Conservation (phyloP, 2,329 filamentous ascomycete genomes). For the Paecilomyces formosus region DNA sequence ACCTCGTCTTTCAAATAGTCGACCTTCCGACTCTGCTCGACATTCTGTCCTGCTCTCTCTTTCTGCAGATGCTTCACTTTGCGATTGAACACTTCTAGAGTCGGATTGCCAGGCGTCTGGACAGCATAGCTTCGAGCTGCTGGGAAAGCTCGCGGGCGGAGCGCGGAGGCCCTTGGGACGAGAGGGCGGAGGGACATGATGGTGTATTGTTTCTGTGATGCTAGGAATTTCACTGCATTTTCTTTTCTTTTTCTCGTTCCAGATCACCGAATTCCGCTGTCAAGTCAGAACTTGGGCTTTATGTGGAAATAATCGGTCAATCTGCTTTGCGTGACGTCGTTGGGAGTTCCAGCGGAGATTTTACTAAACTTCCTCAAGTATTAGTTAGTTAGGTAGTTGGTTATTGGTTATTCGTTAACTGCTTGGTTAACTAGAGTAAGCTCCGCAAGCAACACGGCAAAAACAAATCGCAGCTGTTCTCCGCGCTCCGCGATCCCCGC, state of each 20-base stretch:
- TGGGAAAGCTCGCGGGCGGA: conserved; percentile 11
- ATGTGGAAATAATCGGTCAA: background rate
- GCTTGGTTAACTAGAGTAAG: too few relatives aligned
- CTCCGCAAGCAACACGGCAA: background rate
- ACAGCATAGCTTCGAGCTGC: conserved; percentile 59
- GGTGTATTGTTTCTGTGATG: too few relatives aligned
- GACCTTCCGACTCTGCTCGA: conserved; percentile 65
- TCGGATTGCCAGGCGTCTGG: conserved; percentile 67
- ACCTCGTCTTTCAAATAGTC: conserved; percentile 95
- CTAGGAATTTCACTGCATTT: background rate
- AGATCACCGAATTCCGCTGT: too few relatives aligned
- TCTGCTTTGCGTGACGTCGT: background rate
- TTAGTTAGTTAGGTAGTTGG: too few relatives aligned
- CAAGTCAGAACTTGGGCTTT: too few relatives aligned
- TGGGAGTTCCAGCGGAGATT: background rate
- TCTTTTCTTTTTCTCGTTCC: too few relatives aligned
- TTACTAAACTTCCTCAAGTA: background rate
- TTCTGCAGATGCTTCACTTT: conserved; percentile 84
- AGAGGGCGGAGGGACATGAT: conserved; percentile 18
- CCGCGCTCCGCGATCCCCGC: background rate
- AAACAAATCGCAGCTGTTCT: background rate
- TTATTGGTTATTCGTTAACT: too few relatives aligned
- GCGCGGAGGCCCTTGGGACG: conserved; percentile 6
- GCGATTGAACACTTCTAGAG: conserved; percentile 86
- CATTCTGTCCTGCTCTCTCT: conserved; percentile 69